Evolutionary conservation across 2,329 filamentous ascomycete species (phyloP).

Genomic region (Phialophora tarda): DNA sequence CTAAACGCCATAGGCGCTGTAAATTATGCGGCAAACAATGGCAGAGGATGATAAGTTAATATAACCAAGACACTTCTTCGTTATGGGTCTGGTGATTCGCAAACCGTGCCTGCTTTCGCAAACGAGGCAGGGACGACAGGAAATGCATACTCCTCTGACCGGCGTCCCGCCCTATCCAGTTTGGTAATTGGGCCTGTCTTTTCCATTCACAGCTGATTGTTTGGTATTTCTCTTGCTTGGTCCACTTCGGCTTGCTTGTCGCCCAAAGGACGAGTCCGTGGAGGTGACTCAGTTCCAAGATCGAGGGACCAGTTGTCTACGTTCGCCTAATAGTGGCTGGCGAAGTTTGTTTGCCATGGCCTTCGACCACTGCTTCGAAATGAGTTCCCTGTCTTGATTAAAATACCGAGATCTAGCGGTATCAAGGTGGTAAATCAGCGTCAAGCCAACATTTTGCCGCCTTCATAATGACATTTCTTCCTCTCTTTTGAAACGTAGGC

Average conservation of each 20-base stretch:
- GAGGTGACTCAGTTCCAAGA: background rate
- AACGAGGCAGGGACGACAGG: constrained; percentile 3
- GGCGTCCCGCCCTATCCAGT: background rate
- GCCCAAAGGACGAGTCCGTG: background rate
- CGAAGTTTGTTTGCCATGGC: background rate
- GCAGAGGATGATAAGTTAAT: background rate
- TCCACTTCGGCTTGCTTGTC: background rate
- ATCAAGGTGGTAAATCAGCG: background rate
- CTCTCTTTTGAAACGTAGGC: background rate
- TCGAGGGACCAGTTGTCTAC: background rate
- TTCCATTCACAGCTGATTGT: background rate
- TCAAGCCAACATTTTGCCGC: background rate
- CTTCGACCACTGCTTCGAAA: background rate
- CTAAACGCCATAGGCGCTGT: constrained; percentile 22
- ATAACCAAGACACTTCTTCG: background rate
- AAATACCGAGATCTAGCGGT: background rate
- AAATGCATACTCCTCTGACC: background rate
- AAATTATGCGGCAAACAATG: constrained; percentile 8
- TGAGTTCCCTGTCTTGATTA: background rate
- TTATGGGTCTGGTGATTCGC: background rate
- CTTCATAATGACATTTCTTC: background rate
- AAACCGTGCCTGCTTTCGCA: constrained; percentile 8
- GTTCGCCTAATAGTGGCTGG: background rate
- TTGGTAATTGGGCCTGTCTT: background rate
- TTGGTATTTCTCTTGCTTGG: background rate